Base-by-base conservation (phyloP, 345 rosid species). In the Brassica juncea region DNA sequence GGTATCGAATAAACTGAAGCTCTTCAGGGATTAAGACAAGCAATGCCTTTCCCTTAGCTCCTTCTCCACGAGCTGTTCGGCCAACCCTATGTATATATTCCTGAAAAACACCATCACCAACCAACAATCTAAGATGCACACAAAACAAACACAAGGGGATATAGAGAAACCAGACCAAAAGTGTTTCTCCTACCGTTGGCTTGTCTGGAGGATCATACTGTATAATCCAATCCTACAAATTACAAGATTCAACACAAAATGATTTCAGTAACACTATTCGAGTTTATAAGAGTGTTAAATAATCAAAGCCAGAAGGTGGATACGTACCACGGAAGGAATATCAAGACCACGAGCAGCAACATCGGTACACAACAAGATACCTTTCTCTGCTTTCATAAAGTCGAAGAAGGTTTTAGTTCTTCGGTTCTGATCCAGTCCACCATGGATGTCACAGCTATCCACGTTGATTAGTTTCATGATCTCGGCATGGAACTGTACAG, bases 281-380 rank as follows among this genome's bases (percentile, higher is more conserved):
- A 58, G 59, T 49, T n/a, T 4, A 57, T 72, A 66, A 39, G 19
- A 71, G 35, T 25, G n/a, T 37, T 52, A 0, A 0, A 25, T 15
- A 47, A 16, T 14, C 6, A 5, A 47, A 21, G 71, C n/a, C 8
- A 72, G 71, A 63, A 63, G 27, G 37, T 34, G 37, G 57, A 54
- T 42, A 65, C 84, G 66, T 88, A 92, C 99, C 97, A 93, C 99
- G 30, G 95, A 76, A 61, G 99, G 97, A 83, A 96, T 92, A 83
- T 96, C 99, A 30, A 96, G 98, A 73, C 98, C 99, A 84, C 99
- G 98, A 31, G 97, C 99, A 44, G 98, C 98, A 73, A 93, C 98
- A 84, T 93, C 98, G 77, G 99, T 96, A 77, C 99, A 93, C n/a
- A 96, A 84, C 91, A 96, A 77, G 75, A 93, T 88, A 15, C 99